phyloP scores from a whole-genome alignment of 176 grass and related monocot genomes.

The Zea luxurians region DNA sequence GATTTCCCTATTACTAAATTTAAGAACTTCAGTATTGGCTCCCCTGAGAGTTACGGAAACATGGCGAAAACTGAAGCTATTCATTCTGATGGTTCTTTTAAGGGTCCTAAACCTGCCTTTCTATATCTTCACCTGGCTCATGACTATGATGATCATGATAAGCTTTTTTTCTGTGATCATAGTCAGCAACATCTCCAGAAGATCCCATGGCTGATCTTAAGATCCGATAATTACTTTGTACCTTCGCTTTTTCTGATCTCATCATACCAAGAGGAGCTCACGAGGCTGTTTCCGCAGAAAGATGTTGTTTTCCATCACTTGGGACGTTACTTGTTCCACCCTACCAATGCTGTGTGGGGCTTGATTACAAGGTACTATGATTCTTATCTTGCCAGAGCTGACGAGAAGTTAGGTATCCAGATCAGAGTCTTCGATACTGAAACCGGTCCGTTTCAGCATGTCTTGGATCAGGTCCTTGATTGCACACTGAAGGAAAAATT shows the following conservation, averaged over 20 bases:
- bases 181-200: constrained; percentile 53
- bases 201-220: constrained; percentile 55
- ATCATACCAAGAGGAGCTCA: constrained; percentile 54
- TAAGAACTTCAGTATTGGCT: constrained; percentile 40
- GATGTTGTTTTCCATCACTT: constrained; percentile 64
- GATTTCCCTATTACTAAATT: constrained; percentile 53
- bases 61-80: constrained; percentile 47
- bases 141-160: constrained; percentile 56
- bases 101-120: constrained; percentile 33
- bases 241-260: constrained; percentile 68
- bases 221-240: constrained; percentile 66
- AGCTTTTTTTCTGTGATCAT: constrained; percentile 67
- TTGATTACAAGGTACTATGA: constrained; percentile 72
- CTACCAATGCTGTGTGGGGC: constrained; percentile 66
- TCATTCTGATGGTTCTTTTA: constrained; percentile 27
- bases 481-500: constrained; percentile 68
- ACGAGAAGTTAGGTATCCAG: constrained; percentile 82
- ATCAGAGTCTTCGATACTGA: constrained; percentile 71
- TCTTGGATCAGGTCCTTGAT: constrained; percentile 83
- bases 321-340: constrained; percentile 73
- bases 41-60: constrained; percentile 54
- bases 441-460: constrained; percentile 66
- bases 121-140: constrained; percentile 62
- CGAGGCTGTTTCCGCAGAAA: constrained; percentile 53
- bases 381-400: constrained; percentile 70